Evolutionary conservation across 345 rosid genomes (phyloP).

Genomic region (Boechera retrofracta): DNA sequence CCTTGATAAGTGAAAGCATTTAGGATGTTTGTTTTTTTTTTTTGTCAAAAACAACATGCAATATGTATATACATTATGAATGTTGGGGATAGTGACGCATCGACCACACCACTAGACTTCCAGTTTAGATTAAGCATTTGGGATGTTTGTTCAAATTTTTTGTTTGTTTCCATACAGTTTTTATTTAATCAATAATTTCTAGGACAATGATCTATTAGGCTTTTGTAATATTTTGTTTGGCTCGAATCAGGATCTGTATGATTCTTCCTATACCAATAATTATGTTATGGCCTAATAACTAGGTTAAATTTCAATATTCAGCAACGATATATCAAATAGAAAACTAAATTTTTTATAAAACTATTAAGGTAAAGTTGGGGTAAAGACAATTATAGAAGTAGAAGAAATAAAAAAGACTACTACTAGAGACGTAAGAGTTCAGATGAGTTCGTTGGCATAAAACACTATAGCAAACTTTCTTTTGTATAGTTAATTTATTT

Average conservation of each 20-base stretch:
- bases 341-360: not conserved
- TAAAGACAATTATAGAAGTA: constrained; percentile 1
- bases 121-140: not conserved
- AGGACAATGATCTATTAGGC: not conserved
- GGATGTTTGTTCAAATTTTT: not conserved
- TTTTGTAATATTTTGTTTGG: constrained; percentile 15
- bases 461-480: constrained; percentile 3
- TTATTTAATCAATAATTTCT: not conserved
- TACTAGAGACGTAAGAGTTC: not conserved
- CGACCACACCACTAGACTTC: not conserved
- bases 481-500: not conserved
- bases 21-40: not conserved
- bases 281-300: not conserved
- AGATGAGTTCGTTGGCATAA: constrained; percentile 12
- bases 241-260: not conserved
- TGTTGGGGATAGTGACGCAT: not conserved
- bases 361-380: not conserved
- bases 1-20: constrained; percentile 2
- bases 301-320: not conserved
- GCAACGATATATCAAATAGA: not conserved
- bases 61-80: not conserved
- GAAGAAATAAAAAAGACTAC: not conserved
- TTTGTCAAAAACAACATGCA: not conserved
- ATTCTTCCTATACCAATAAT: not conserved
- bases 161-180: not conserved